Evolutionary conservation across 192 early-diverging fungal genomes (phyloP), one percentile per base, ranked within the genome.

Genomic region (Geranomyces michiganensis): DNA sequence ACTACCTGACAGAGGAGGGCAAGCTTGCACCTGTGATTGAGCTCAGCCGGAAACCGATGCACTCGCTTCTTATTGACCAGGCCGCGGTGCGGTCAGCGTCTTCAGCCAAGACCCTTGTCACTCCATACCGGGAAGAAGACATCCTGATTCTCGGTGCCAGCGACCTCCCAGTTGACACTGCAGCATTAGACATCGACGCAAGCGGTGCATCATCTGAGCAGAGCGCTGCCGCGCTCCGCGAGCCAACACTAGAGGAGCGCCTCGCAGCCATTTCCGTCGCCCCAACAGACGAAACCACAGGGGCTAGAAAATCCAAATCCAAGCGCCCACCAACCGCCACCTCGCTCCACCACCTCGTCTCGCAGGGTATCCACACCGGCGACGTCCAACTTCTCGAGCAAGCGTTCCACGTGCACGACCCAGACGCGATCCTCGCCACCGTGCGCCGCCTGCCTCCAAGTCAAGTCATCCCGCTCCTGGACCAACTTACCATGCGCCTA

Each of bases 211-310:
- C 10, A 26, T 21, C 43, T 17, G 26, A 63, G 8, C 60, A 67
- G 49, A 33, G 30, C 24, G 51, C 51, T 27, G 43, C 62, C 30
- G 64, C 70, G 47, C 43, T 36, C 26, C 3, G 68, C 8, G 83
- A 84, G 56, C 73, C 78, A 10, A 78, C 83, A 10, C 67, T 84
- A 5, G 80, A 81, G 66, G 79, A 81, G 22, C 78, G 79, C 31
- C 70, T 84, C 46, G 49, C 76, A 7, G 51, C 70, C 19, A 60
- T 84, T 41, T 14, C 36, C 17, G 30, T 81, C 19, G 26, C 46
- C n/a, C 63, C 76, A 26, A 44, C 41, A 21, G 26, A 43, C 17
- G n/a, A n/a, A n/a, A n/a, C n/a, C n/a, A n/a, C n/a, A 7, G 36
- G 36, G 3, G 30, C 44, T 45, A 51, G 33, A 47, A 66, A n/a